Evolutionary conservation across 2,329 filamentous ascomycete genomes (phyloP).

Genomic region (Coniochaeta sp.): DNA sequence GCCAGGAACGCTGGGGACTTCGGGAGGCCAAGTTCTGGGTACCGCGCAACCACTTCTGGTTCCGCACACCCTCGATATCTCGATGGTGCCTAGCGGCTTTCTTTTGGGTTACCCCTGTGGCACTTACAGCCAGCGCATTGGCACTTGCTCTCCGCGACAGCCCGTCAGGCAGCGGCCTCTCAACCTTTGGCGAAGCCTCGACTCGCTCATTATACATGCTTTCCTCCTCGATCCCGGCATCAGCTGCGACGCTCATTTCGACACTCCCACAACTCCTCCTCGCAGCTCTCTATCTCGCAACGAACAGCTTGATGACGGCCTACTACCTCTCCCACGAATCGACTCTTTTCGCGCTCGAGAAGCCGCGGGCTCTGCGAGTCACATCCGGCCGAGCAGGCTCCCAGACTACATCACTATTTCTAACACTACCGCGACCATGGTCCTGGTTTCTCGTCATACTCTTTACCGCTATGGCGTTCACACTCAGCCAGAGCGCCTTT

Average conservation of each 20-base stretch:
- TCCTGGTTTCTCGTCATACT: constrained; percentile 37
- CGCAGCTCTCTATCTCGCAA: constrained; percentile 37
- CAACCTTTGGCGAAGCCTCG: constrained; percentile 30
- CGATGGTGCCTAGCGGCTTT: constrained; percentile 35
- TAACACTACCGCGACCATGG: constrained; percentile 40
- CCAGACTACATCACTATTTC: constrained; percentile 39
- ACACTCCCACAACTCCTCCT: constrained; percentile 42
- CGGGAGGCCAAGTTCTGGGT: constrained; percentile 36
- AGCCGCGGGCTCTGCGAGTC: constrained; percentile 33
- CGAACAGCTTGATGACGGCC: constrained; percentile 38
- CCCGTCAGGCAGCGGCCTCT: constrained; percentile 23
- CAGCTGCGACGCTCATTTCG: constrained; percentile 29
- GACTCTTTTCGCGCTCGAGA: constrained; percentile 31
- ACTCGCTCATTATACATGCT: constrained; percentile 25
- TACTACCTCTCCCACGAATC: constrained; percentile 45
- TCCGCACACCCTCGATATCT: constrained; percentile 30
- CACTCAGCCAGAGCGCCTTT: constrained; percentile 38
- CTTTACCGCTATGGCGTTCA: constrained; percentile 36
- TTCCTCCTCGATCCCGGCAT: constrained; percentile 10
- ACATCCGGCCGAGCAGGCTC: constrained; percentile 33
- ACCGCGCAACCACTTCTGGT: constrained; percentile 34
- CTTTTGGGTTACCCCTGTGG: constrained; percentile 30
- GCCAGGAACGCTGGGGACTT: constrained; percentile 33
- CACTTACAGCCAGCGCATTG: constrained; percentile 31
- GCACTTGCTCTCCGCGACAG: constrained; percentile 24